These are phyloP conservation scores for Nannizzia gypsea DNA, from an alignment of 2,329 filamentous ascomycete genomes.

Conservation along the genomic window DNA sequence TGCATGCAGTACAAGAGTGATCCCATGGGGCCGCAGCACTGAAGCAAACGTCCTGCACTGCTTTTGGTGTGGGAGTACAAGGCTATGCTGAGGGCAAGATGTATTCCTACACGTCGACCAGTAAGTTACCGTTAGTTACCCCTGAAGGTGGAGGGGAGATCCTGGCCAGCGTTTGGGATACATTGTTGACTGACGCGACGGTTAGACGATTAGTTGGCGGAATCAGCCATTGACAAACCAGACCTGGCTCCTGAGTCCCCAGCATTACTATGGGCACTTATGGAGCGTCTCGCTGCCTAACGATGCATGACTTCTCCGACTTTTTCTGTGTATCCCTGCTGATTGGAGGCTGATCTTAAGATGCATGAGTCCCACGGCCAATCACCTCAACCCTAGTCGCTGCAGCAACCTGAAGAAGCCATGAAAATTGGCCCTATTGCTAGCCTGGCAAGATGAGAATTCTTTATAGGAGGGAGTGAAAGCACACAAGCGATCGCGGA, in stretches of 20 bases:
- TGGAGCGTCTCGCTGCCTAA: too few species aligned
- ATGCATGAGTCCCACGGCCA: background rate
- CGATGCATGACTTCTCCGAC: background rate
- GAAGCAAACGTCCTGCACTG: background rate
- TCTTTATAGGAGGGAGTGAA: background rate
- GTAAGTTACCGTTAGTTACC: too few species aligned
- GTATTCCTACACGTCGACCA: too few species aligned
- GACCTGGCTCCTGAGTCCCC: too few species aligned
- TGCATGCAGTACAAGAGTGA: background rate
- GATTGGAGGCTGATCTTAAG: background rate
- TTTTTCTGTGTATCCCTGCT: background rate
- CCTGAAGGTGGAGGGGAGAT: too few species aligned
- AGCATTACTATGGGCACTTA: too few species aligned
- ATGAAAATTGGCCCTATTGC: background rate
- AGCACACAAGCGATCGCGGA: too few species aligned
- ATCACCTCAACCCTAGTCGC: background rate
- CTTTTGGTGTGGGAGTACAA: background rate
- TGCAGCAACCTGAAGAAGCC: background rate
- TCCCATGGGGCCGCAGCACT: background rate
- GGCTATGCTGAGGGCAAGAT: background rate
- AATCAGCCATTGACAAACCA: too few species aligned
- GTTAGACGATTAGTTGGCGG: too few species aligned
- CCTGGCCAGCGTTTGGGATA: too few species aligned
- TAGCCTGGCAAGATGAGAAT: background rate
- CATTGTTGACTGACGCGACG: too few species aligned